Evolutionary conservation across 192 early-diverging fungal genomes (phyloP).

Genomic region (Linnemannia hyalina): DNA sequence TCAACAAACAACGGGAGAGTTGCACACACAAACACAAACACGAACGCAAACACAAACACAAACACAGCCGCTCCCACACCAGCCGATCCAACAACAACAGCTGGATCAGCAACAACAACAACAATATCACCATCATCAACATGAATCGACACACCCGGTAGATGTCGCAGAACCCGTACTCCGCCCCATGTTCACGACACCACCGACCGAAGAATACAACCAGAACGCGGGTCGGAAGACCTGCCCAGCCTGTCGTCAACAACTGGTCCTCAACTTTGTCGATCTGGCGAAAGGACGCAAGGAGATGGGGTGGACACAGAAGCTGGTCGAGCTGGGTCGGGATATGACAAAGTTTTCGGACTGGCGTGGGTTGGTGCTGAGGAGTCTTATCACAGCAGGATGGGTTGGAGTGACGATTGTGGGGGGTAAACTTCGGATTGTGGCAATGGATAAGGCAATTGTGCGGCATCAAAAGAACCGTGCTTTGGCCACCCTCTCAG

Average conservation of each 20-base stretch:
- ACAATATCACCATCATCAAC: neutral
- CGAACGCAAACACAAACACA: neutral
- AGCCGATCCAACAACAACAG: neutral
- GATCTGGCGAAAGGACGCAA: constrained; percentile 42
- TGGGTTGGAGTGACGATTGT: constrained; percentile 55
- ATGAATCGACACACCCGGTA: constrained; percentile 1
- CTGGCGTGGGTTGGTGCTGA: constrained; percentile 39
- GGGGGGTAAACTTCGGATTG: constrained; percentile 45
- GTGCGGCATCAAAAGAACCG: constrained; percentile 46
- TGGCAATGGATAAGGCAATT: constrained; percentile 49
- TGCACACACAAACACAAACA: neutral
- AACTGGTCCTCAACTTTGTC: constrained; percentile 47
- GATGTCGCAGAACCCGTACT: constrained; percentile 40
- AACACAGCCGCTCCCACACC: neutral
- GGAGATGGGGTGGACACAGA: constrained; percentile 44
- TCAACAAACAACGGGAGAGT: constrained; percentile 6
- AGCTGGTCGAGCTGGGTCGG: constrained; percentile 23
- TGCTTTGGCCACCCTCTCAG: constrained; percentile 28
- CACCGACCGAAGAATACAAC: constrained; percentile 29
- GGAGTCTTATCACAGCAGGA: constrained; percentile 46
- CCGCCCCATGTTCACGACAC: constrained; percentile 34
- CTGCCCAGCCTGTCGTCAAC: constrained; percentile 50
- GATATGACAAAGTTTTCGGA: constrained; percentile 56
- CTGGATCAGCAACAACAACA: constrained; percentile 16
- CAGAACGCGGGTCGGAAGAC: constrained; percentile 45